phyloP scores from a whole-genome alignment of 768 basidiomycete species.

The Leccinum truebloodii region DNA sequence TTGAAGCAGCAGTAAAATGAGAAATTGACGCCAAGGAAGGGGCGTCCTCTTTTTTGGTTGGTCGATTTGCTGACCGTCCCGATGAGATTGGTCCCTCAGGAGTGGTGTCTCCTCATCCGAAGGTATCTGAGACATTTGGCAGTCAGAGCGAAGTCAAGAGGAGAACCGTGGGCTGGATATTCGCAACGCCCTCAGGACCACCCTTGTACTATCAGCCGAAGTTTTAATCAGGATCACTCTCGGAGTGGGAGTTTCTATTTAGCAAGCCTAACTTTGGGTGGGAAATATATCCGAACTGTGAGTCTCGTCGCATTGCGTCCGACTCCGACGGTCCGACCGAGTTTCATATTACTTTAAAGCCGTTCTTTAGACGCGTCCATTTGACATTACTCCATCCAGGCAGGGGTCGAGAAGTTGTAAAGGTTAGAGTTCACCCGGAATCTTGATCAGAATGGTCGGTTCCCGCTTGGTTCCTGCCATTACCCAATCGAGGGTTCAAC shows the following conservation, averaged over 20 bases:
- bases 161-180: not conserved
- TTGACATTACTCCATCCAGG: not conserved
- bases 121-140: slow-evolving; percentile 14
- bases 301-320: not conserved
- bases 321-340: not conserved
- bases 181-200: no score
- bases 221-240: not conserved
- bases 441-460: no score
- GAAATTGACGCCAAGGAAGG: slow-evolving; percentile 69
- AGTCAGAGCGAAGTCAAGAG: not conserved
- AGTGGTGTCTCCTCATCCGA: slow-evolving; percentile 64
- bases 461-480: no score
- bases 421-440: not conserved
- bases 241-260: not conserved
- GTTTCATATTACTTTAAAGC: not conserved
- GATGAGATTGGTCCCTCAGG: slow-evolving; percentile 30
- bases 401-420: not conserved
- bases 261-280: not conserved
- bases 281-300: not conserved
- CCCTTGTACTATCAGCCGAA: no score
- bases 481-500: not conserved
- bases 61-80: slow-evolving; percentile 11
- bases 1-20: slow-evolving; percentile 67
- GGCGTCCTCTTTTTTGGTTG: slow-evolving; percentile 45
- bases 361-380: not conserved